Conservation (phyloP, 2,329 filamentous ascomycete genomes). For the Cladosporium sphaerospermum region DNA sequence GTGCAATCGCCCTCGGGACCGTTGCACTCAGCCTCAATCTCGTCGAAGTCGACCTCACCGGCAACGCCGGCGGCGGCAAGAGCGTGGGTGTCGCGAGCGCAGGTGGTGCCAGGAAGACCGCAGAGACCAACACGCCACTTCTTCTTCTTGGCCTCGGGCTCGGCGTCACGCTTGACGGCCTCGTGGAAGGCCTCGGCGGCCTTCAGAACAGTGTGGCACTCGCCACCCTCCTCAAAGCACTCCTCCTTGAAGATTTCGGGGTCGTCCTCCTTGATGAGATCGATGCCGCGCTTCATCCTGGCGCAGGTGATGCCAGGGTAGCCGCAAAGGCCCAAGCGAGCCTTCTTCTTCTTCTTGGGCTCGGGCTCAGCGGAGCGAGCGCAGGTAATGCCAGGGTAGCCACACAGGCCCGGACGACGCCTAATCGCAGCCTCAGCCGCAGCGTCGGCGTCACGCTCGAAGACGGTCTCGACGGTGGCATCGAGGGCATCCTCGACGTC, state of each 20-base stretch:
- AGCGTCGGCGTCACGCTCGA: conserved; percentile 20
- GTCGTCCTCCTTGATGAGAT: conserved; percentile 15
- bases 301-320: conserved; percentile 37
- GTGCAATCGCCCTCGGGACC: conserved; percentile 16
- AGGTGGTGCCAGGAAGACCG: conserved; percentile 5
- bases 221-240: conserved; percentile 19
- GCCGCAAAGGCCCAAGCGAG: conserved; percentile 27
- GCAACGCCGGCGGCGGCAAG: neutral
- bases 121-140: conserved; percentile 5
- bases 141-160: conserved; percentile 13
- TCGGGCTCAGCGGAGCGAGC: conserved; percentile 30
- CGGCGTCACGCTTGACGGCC: conserved; percentile 19
- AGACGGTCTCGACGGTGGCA: conserved; percentile 14
- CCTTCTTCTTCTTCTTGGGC: conserved; percentile 16
- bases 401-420: conserved; percentile 25
- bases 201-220: conserved; percentile 24
- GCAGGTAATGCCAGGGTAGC: conserved; percentile 38
- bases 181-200: conserved; percentile 20
- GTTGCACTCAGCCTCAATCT: conserved; percentile 15
- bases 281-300: conserved; percentile 36
- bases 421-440: conserved; percentile 20
- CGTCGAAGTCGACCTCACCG: conserved; percentile 1
- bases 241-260: conserved; percentile 15
- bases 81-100: conserved; percentile 6
- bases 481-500: conserved; percentile 25